Conservation (phyloP, 1,284 basidiomycete genomes). For the Vanrija humicola region DNA sequence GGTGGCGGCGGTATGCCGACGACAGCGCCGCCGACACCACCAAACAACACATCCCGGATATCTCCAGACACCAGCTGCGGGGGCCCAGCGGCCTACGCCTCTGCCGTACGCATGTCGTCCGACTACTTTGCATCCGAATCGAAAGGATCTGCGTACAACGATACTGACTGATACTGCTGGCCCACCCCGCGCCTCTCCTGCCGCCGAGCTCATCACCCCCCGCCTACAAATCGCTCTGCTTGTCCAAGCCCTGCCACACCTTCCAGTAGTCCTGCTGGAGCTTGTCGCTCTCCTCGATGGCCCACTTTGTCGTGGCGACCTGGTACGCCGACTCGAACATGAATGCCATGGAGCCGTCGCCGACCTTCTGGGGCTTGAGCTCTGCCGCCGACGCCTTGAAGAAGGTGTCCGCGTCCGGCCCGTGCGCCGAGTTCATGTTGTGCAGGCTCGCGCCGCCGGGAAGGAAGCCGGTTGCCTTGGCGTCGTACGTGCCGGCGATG, state of each 20-base stretch:
- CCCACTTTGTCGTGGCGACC: constrained; percentile 29
- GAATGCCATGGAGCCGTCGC: constrained; percentile 29
- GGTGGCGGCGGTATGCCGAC: too few species aligned
- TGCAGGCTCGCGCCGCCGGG: constrained; percentile 31
- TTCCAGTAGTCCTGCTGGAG: constrained; percentile 28
- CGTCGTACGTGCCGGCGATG: constrained; percentile 18
- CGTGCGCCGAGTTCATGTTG: constrained; percentile 33
- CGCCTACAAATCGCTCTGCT: background rate
- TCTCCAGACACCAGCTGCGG: too few species aligned
- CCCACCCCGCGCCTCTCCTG: too few species aligned
- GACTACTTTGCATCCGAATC: too few species aligned
- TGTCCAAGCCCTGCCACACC: constrained; percentile 12
- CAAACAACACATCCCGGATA: too few species aligned
- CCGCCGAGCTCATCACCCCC: too few species aligned
- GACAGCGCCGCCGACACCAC: too few species aligned
- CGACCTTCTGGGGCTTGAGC: constrained; percentile 21
- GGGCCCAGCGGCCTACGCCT: too few species aligned
- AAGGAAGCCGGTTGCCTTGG: constrained; percentile 14
- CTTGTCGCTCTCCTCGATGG: constrained; percentile 29
- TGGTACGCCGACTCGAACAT: constrained; percentile 34
- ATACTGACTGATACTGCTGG: too few species aligned
- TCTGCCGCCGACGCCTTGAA: constrained; percentile 5
- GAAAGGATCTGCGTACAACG: too few species aligned
- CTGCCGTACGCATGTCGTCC: too few species aligned
- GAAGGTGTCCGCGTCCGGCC: constrained; percentile 21